phyloP scores from a whole-genome alignment of 345 rosid species.

The Viola odorata region DNA sequence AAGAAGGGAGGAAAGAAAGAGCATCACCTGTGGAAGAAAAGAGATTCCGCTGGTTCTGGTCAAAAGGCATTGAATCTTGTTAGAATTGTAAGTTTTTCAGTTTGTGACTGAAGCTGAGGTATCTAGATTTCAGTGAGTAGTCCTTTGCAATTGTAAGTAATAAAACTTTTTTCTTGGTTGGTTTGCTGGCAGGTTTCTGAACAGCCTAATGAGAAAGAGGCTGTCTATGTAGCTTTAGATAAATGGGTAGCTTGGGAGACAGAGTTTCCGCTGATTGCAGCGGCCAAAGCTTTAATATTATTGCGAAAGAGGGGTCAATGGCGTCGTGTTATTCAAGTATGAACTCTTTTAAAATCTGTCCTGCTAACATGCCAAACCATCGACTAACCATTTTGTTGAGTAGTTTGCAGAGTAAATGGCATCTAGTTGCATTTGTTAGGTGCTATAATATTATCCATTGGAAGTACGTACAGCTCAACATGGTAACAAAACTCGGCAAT shows the following conservation, averaged over 20 bases:
- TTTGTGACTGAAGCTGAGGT: background rate
- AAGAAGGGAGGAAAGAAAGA: conserved; percentile 46
- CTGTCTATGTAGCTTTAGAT: conserved; percentile 73
- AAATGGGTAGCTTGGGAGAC: conserved; percentile 88
- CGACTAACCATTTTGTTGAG: background rate
- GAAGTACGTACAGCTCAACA: background rate
- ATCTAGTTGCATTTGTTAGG: background rate
- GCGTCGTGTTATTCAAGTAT: conserved; percentile 80
- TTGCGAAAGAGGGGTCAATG: conserved; percentile 65
- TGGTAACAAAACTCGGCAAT: background rate
- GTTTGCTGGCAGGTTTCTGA: conserved; percentile 51
- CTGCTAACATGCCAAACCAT: background rate
- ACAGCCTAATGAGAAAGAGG: conserved; percentile 74
- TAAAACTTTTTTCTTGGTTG: background rate
- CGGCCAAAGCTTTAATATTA: conserved; percentile 61
- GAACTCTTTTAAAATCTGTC: background rate
- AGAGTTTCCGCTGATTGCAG: conserved; percentile 77
- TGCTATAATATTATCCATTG: background rate
- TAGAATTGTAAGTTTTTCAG: conserved; percentile 44
- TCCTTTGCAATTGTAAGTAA: no score
- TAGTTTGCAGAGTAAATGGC: background rate
- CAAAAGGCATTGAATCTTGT: conserved; percentile 67
- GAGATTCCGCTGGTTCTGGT: conserved; percentile 75
- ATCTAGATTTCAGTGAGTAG: no score
- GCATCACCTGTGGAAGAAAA: conserved; percentile 75